phyloP scores from a whole-genome alignment of 2,329 filamentous ascomycete genomes.

The Ambrosiella cleistominuta region DNA sequence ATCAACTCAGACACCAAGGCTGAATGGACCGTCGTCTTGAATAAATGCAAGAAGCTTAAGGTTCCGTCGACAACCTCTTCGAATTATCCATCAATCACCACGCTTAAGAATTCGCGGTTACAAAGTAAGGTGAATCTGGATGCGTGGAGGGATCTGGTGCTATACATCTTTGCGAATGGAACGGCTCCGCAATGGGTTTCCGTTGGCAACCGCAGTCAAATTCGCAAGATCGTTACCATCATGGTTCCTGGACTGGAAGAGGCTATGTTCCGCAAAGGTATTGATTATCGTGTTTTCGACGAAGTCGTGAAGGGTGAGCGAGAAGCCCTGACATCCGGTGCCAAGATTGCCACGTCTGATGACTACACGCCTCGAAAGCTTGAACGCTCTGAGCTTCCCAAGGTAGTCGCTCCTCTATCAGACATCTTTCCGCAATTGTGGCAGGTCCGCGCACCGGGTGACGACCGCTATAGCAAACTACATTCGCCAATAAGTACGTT shows the following conservation, averaged over 20 bases:
- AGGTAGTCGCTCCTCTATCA: constrained; percentile 46
- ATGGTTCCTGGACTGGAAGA: constrained; percentile 87
- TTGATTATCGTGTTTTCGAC: constrained; percentile 29
- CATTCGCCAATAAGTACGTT: constrained; percentile 79
- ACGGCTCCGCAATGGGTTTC: constrained; percentile 47
- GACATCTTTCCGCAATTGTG: constrained; percentile 77
- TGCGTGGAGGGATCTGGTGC: constrained; percentile 43
- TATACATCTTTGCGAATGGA: constrained; percentile 52
- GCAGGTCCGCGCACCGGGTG: constrained; percentile 76
- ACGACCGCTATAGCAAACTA: constrained; percentile 62
- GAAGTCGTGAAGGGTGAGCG: constrained; percentile 18
- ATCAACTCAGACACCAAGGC: constrained; percentile 25
- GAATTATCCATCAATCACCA: constrained; percentile 42
- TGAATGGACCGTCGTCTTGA: constrained; percentile 38
- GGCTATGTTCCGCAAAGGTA: constrained; percentile 58
- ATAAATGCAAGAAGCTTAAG: constrained; percentile 40
- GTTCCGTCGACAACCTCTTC: constrained; percentile 35
- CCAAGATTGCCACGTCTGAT: constrained; percentile 30
- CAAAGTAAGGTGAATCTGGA: constrained; percentile 44
- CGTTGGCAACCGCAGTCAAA: constrained; percentile 42
- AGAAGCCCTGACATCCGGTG: constrained; percentile 19
- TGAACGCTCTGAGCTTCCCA: constrained; percentile 31
- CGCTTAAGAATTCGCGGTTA: constrained; percentile 39
- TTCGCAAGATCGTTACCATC: constrained; percentile 67
- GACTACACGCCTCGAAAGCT: constrained; percentile 41